Percentiles rank a stretch among this genome's conserved stretches.
phyloP scores from a whole-genome alignment of 768 basidiomycete genomes.

The Termitomyces sp. region DNA sequence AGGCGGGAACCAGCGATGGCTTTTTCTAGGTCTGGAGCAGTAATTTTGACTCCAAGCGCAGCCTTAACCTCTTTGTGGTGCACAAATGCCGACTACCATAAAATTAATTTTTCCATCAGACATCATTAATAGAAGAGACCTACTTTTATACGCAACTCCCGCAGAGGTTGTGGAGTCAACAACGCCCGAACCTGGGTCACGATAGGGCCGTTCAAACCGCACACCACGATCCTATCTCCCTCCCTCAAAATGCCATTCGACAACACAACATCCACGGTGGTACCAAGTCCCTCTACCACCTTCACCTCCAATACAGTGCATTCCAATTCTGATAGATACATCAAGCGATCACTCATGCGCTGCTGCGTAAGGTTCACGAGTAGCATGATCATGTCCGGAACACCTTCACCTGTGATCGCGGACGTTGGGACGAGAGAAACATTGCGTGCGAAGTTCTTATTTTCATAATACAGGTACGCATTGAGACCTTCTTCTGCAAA shows the following conservation, averaged over 20 bases:
- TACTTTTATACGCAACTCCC: slow-evolving; percentile 94
- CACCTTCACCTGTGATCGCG: slow-evolving; percentile 95
- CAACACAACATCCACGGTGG: slow-evolving; percentile 94
- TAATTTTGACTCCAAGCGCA: slow-evolving; percentile 92
- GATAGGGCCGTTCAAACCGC: slow-evolving; percentile 96
- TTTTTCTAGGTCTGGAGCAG: slow-evolving; percentile 93
- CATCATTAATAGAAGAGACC: slow-evolving; percentile 11
- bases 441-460: slow-evolving; percentile 90
- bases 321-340: slow-evolving; percentile 97
- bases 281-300: slow-evolving; percentile 96
- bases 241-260: slow-evolving; percentile 92
- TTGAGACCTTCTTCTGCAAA: slow-evolving; percentile 99
- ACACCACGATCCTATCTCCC: slow-evolving; percentile 91
- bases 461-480: slow-evolving; percentile 93
- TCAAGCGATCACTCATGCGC: slow-evolving; percentile 94
- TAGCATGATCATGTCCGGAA: slow-evolving; percentile 99
- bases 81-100: slow-evolving; percentile 80
- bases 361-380: slow-evolving; percentile 96
- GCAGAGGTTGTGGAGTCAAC: slow-evolving; percentile 92
- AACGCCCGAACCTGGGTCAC: slow-evolving; percentile 92
- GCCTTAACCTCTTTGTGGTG: slow-evolving; percentile 98
- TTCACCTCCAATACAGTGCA: slow-evolving; percentile 99
- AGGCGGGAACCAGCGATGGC: slow-evolving; percentile 96
- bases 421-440: slow-evolving; percentile 98
- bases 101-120: slow-evolving; percentile 8